Percentiles rank a stretch among this genome's conserved stretches.
Evolutionary conservation across 345 rosid species (phyloP).

Genomic region (Diplotaxis tenuifolia): DNA sequence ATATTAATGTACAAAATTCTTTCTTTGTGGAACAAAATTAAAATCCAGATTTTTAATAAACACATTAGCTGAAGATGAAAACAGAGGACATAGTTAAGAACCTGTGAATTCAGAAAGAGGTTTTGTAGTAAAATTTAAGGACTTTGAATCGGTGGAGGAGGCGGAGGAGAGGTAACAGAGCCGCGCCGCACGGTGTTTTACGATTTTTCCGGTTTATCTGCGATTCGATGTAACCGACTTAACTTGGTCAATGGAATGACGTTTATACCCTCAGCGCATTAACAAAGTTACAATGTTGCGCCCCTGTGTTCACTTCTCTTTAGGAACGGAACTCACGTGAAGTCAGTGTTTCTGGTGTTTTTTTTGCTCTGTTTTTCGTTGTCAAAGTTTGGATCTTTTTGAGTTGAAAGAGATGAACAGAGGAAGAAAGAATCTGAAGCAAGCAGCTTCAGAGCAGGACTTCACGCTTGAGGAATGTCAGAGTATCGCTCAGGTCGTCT

Average conservation of each 20-base stretch:
- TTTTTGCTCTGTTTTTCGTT: background rate
- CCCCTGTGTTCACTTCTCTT: background rate
- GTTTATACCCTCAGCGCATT: background rate
- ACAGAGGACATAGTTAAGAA: background rate
- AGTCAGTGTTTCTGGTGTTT: background rate
- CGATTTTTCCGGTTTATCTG: constrained; percentile 30
- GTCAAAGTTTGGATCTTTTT: background rate
- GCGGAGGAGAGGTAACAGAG: constrained; percentile 33
- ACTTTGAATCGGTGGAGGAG: constrained; percentile 27
- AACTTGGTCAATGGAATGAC: background rate
- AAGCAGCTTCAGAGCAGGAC: constrained; percentile 58
- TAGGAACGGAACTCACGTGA: constrained; percentile 6
- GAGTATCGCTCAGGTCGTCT: constrained; percentile 67
- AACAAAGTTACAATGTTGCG: background rate
- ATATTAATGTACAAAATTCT: no score
- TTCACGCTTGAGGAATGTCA: constrained; percentile 64
- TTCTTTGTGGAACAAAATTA: no score
- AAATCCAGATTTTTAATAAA: no score
- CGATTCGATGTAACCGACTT: constrained; percentile 22
- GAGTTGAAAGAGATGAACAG: constrained; percentile 53
- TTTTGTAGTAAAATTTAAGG: background rate
- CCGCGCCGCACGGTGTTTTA: constrained; percentile 20
- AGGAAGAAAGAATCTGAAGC: constrained; percentile 83
- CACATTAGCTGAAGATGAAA: background rate
- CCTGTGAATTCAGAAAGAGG: constrained; percentile 24